Conservation (phyloP, 2,329 filamentous ascomycete genomes). For the Amylocarpus encephaloides region DNA sequence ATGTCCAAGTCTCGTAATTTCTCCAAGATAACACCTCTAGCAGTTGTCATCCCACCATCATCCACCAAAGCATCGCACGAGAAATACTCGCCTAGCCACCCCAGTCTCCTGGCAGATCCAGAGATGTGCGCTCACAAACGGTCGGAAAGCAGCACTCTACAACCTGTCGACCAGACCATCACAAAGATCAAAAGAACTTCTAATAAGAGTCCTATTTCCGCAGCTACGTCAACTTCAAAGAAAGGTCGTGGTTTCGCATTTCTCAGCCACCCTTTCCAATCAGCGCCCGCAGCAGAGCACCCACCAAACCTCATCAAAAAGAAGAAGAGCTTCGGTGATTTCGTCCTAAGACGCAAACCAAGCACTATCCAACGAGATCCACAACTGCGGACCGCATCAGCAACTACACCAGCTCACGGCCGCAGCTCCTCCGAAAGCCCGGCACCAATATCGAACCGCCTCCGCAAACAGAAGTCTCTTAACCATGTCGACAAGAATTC, state of each 20-base stretch:
- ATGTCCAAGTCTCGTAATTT: neutral
- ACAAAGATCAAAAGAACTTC: neutral
- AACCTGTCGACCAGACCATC: neutral
- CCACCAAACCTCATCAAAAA: neutral
- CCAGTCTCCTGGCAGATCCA: neutral
- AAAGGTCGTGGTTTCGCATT: neutral
- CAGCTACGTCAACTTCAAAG: neutral
- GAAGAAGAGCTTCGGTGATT: neutral
- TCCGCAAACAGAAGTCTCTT: too few relatives aligned
- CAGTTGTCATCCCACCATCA: neutral
- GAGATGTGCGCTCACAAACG: neutral
- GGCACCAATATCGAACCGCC: too few relatives aligned
- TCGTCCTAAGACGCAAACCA: neutral
- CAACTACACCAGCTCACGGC: too few relatives aligned
- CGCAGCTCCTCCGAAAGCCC: too few relatives aligned
- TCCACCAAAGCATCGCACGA: neutral
- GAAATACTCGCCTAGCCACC: neutral
- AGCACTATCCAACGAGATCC: too few relatives aligned
- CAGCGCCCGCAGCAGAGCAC: neutral
- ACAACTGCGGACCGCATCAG: too few relatives aligned
- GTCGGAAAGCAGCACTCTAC: neutral
- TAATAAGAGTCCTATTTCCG: neutral
- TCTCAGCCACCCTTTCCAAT: neutral
- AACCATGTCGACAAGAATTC: too few relatives aligned
- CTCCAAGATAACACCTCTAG: neutral